Base-by-base conservation (phyloP, 2,329 filamentous ascomycete species). In the Claviceps maximensis region DNA sequence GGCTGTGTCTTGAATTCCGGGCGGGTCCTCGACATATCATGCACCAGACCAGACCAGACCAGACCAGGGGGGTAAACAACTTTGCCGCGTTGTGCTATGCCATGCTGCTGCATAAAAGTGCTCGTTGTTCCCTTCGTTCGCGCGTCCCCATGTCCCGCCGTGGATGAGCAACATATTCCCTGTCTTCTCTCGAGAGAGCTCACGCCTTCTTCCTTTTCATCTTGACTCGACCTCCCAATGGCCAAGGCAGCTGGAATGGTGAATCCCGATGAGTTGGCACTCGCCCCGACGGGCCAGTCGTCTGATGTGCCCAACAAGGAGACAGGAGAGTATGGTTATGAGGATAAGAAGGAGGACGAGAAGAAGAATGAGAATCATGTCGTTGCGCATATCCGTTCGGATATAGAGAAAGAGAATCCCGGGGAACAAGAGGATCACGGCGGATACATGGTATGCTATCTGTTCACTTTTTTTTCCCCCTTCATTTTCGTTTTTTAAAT, bases 381-480 rank as follows among this genome's bases (percentile, higher is more conserved):
- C 9, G 51, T 10, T 6, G 17, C 38, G 6, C 2, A 33, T 29
- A 25, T 23, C 13, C 5, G 31, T n/a, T 7, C 27, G 19, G 23
- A 7, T 17, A 12, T 19, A n/a, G 29, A 36, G 33, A 4, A 33
- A 8, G 36, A 21, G 15, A 31, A 41, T 15, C 17, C 17, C 15
- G 50, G 29, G 19, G n/a, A 41, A 21, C n/a, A 33, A 25, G 46
- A 21, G n/a, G 36, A 49, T 19, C 51, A 49, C 29, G 51, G 51
- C 33, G 46, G 51, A 33, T 53, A 53, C 19, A 49, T 53, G 51
- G 51, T 53, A 44, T n/a, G 46, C 8, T 21, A n/a, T 38, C 27
- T 6, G 9, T 27, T 17, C 12, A 6, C 8, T 21, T n/a, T 29
- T 2, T 17, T 4, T 4, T 17, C 12, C 7, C 9, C n/a, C 13